Evolutionary conservation across 2,329 filamentous ascomycete genomes (phyloP).

Genomic region (Xylaria sp.): DNA sequence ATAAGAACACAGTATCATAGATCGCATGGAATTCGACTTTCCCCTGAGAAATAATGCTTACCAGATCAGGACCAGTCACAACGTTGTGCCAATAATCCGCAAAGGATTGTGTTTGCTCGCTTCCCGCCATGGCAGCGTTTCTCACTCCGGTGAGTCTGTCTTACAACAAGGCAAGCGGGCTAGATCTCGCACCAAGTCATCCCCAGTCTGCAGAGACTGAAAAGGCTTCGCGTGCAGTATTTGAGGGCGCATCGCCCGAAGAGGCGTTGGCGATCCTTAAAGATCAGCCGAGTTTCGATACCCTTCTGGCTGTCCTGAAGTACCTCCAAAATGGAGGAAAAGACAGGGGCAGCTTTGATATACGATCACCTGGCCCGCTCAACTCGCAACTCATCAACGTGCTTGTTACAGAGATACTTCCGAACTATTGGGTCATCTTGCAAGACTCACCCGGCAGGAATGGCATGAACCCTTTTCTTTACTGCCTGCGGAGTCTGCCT

Average conservation of each 20-base stretch:
- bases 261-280: constrained; percentile 57
- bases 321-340: constrained; percentile 41
- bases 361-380: constrained; percentile 59
- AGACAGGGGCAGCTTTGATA: constrained; percentile 41
- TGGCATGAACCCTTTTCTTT: constrained; percentile 49
- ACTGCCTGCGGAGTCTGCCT: constrained; percentile 65
- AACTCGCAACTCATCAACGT: constrained; percentile 70
- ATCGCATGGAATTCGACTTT: too few species aligned
- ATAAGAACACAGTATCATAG: too few species aligned
- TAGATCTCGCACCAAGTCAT: constrained; percentile 37
- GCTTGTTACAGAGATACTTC: constrained; percentile 67
- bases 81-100: background rate
- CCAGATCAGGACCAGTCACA: background rate
- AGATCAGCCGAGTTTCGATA: constrained; percentile 56
- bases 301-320: constrained; percentile 47
- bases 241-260: constrained; percentile 34
- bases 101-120: background rate
- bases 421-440: constrained; percentile 74
- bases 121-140: constrained; percentile 47
- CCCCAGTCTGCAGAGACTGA: constrained; percentile 26
- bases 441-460: constrained; percentile 38
- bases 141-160: constrained; percentile 50
- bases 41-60: background rate
- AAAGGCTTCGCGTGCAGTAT: constrained; percentile 15
- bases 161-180: constrained; percentile 38